Evolutionary conservation across 1,284 basidiomycete species (phyloP).

Genomic region (Bjerkandera adusta): DNA sequence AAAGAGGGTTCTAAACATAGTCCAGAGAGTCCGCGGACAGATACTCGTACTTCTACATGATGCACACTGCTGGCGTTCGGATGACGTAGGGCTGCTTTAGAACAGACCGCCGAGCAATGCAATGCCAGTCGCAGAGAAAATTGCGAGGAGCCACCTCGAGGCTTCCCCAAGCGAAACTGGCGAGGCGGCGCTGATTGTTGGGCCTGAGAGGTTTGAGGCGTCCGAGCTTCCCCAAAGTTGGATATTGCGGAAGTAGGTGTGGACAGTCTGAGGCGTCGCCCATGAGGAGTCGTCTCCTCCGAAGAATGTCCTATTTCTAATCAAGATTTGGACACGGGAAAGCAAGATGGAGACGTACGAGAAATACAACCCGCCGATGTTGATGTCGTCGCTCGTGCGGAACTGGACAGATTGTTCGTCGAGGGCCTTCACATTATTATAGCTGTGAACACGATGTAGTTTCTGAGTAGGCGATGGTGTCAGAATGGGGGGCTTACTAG

Average conservation of each 20-base stretch:
- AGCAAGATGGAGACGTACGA: slow-evolving; percentile 20
- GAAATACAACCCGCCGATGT: slow-evolving; percentile 49
- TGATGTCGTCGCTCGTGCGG: slow-evolving; percentile 23
- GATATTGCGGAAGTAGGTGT: slow-evolving; percentile 73
- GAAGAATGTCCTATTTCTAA: slow-evolving; percentile 59
- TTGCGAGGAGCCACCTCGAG: slow-evolving; percentile 3
- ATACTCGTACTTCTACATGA: neutral
- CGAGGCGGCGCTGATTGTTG: slow-evolving; percentile 19
- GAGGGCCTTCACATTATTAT: slow-evolving; percentile 30
- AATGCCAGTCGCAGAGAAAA: slow-evolving; percentile 1
- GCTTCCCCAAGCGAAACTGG: neutral
- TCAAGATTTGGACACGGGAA: too few species aligned
- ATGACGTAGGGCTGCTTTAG: too few species aligned
- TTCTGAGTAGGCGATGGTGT: neutral
- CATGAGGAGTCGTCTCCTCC: slow-evolving; percentile 65
- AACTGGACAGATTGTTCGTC: slow-evolving; percentile 25
- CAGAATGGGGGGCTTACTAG: slow-evolving; percentile 22
- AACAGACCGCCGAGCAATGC: slow-evolving; percentile 5
- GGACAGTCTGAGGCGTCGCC: slow-evolving; percentile 57
- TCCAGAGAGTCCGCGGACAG: neutral
- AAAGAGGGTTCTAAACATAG: neutral
- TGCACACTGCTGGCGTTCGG: neutral
- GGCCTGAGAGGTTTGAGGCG: slow-evolving; percentile 27
- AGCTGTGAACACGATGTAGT: slow-evolving; percentile 19
- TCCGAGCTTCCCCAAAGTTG: slow-evolving; percentile 30